phyloP scores from a whole-genome alignment of 1,139 yeast genomes.

The Spathaspora jeffriesii region DNA sequence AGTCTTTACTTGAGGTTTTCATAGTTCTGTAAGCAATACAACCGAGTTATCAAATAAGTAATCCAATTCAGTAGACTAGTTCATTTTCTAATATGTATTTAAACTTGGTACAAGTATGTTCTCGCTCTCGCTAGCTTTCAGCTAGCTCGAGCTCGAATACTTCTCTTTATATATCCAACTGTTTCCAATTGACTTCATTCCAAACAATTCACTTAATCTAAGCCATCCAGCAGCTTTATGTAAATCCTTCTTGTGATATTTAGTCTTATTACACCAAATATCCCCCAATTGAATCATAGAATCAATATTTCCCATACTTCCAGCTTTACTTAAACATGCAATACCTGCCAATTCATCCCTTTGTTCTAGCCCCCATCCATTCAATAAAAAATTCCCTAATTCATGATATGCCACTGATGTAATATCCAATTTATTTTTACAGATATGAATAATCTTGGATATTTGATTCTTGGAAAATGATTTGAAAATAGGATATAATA shows the following conservation, averaged over 20 bases:
- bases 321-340: constrained; percentile 64
- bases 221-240: constrained; percentile 72
- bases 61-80: too few relatives aligned
- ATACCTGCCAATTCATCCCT: constrained; percentile 62
- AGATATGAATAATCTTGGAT: constrained; percentile 24
- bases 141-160: constrained; percentile 32
- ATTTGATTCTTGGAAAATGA: constrained; percentile 26
- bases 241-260: constrained; percentile 57
- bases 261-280: constrained; percentile 62
- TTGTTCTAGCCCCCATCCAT: constrained; percentile 59
- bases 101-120: neutral
- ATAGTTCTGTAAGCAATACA: neutral
- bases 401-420: constrained; percentile 45
- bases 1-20: neutral
- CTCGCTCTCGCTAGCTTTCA: neutral
- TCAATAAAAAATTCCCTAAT: constrained; percentile 59
- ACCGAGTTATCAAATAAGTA: too few relatives aligned
- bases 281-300: constrained; percentile 76
- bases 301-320: constrained; percentile 66
- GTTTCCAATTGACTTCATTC: constrained; percentile 66
- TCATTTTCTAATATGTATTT: too few relatives aligned
- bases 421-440: constrained; percentile 29
- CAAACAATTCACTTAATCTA: constrained; percentile 65
- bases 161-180: constrained; percentile 81
- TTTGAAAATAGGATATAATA: constrained; percentile 26